Evolutionary conservation across 495 filamentous ascomycete genomes (phyloP), one percentile per base, ranked within the genome.

Genomic region (Aspergillus campestris): DNA sequence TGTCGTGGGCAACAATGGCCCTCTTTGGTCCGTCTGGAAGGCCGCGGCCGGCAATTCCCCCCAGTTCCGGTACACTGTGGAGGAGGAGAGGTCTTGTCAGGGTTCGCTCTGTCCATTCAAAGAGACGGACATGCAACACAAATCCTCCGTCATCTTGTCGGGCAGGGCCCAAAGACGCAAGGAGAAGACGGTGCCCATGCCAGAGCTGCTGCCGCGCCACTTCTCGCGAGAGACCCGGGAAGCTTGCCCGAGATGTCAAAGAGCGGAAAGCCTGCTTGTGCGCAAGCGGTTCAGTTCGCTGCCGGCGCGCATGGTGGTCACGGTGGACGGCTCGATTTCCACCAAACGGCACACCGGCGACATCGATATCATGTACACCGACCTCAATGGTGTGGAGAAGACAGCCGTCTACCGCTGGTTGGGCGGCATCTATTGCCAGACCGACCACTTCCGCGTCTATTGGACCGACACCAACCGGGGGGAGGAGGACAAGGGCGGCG

Each of bases 371-470:
- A 12, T 38, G 0, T 68, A 67, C 30, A 9, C 39, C 2, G 53
- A 64, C 38, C 8, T 31, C 1, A 3, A 48, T 1, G 58, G 52
- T 1, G 24, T 38, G 1, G 8, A 37, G 3, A 30, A 44, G 3
- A 35, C 29, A 0, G 66, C 59, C 1, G 29, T 32, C 2, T 72
- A 72, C 49, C 64, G 67, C 15, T 72, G 69, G 69, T 48, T 72
- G 8, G 69, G 69, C 0, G 69, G 69, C 0, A 53, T 69, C n/a
- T 72, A 72, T 38, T 43, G 43, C 6, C 13, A 50, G 6, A 13
- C 59, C 2, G 11, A 29, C 0, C 49, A 57, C 34, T 52, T 54
- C 18, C 64, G 66, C 1, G 51, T 71, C 12, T 67, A 51, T 38
- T 72, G 67, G 67, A 55, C 40, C 5, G 61, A 70, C 15, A 33